Evolutionary conservation across 2,329 filamentous ascomycete species (phyloP), one percentile per base, ranked within the genome.

Genomic region (Zasmidium angulare): DNA sequence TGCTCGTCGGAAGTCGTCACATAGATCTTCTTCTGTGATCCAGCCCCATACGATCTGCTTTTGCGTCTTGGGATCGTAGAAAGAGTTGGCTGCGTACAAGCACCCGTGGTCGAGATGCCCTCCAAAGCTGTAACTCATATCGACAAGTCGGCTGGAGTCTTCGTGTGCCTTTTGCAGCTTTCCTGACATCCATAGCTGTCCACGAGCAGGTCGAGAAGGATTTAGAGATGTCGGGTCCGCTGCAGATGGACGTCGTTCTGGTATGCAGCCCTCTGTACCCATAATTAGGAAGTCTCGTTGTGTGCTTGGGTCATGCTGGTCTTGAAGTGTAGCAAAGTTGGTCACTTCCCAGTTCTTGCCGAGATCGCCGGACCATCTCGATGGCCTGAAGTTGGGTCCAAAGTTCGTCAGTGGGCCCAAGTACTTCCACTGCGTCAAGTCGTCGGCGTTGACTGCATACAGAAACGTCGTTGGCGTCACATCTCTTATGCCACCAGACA

Each of bases 291-390:
- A 79, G 29, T 80, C 71, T 43, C 66, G 69, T 11, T 69, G 69
- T 21, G 61, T 53, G 1, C 56, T 59, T 2, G 64, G 63, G 9
- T 72, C 66, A 1, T 71, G 17, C 12, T 59, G 65, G 17, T 78
- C 74, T 0, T 58, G 64, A 17, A 82, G 68, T 0, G 76, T 78
- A 63, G 78, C 69, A 49, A 82, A 75, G 62, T 80, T 82, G 21
- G 74, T 76, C 10, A 79, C 78, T 62, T 83, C 81, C 79, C 80
- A 82, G 53, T 84, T 84, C 10, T 77, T 71, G 0, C 81, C 81
- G 11, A 81, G 72, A 48, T 83, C 79, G 2, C 81, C 79, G 0
- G 76, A 77, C 80, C 81, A 83, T 50, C 72, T 69, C 0, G 78
- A 78, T 0, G 75, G 68, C 4, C 69, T 68, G 24, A 74, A 72